These are phyloP conservation scores for Tagetes erecta DNA, from an alignment of 129 eudicot genomes.

Conservation along the genomic window DNA sequence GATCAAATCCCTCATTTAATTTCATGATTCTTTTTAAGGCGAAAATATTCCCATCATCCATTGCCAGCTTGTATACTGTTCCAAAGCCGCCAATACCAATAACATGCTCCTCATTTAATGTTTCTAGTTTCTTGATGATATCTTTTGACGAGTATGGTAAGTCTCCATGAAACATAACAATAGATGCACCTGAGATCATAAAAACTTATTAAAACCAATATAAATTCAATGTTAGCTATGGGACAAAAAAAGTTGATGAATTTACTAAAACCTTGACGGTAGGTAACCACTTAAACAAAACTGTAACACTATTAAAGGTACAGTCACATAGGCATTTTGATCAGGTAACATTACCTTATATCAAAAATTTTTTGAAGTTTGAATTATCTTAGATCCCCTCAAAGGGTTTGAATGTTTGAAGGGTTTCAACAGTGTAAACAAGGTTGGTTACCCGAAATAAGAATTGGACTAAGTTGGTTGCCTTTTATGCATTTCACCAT, in stretches of 20 bases:
- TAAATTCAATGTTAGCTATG: neutral
- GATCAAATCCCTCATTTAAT: constrained; percentile 92
- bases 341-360: neutral
- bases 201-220: constrained; percentile 20
- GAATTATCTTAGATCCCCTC: no score
- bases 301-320: neutral
- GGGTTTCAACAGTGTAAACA: neutral
- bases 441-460: neutral
- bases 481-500: neutral
- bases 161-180: constrained; percentile 99
- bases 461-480: neutral
- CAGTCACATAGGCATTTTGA: neutral
- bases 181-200: constrained; percentile 71
- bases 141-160: constrained; percentile 96
- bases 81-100: constrained; percentile 98
- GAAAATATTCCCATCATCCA: constrained; percentile 95
- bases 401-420: neutral
- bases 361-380: neutral
- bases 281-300: neutral
- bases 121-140: constrained; percentile 82
- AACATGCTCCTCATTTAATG: constrained; percentile 77
- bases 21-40: constrained; percentile 90
- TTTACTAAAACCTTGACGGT: neutral
- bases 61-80: constrained; percentile 92
- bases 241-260: neutral